These are phyloP conservation scores for Chalciporus sphaerocephalus DNA, from an alignment of 768 basidiomycete genomes.

Conservation along the genomic window DNA sequence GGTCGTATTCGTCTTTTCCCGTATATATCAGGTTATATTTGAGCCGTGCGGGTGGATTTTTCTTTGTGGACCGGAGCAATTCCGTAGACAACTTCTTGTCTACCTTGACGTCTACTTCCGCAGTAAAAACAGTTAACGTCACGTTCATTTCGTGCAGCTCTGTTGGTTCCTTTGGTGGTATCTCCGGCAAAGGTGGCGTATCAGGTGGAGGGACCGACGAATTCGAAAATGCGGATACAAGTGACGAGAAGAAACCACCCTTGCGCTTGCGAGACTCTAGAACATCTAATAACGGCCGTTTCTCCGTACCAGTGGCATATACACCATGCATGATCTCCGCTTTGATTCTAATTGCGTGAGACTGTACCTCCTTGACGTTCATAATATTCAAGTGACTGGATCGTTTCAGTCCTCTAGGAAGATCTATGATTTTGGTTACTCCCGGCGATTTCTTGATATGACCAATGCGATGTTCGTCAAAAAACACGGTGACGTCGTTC, in stretches of 20 bases:
- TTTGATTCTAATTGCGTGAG: constrained; percentile 70
- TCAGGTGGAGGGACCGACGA: constrained; percentile 13
- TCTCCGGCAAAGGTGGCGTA: constrained; percentile 6
- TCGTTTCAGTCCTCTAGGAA: constrained; percentile 54
- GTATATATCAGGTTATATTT: constrained; percentile 87
- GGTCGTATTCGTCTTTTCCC: constrained; percentile 75
- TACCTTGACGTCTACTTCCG: constrained; percentile 52
- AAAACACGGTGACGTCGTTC: constrained; percentile 69
- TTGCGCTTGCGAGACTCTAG: constrained; percentile 28
- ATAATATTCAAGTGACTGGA: constrained; percentile 60
- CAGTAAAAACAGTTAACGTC: constrained; percentile 32
- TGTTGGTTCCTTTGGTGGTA: constrained; percentile 21
- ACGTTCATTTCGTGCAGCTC: constrained; percentile 25
- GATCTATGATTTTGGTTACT: constrained; percentile 42
- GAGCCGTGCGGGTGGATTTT: constrained; percentile 76
- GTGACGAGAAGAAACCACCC: constrained; percentile 46
- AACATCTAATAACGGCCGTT: constrained; percentile 39
- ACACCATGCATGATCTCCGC: constrained; percentile 81
- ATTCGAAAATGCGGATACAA: constrained; percentile 24
- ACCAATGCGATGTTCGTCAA: constrained; percentile 73
- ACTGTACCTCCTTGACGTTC: constrained; percentile 60
- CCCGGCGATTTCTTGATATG: constrained; percentile 62
- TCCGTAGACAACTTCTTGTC: constrained; percentile 67
- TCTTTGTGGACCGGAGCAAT: constrained; percentile 89
- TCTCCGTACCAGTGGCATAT: constrained; percentile 62